Evolutionary conservation across 108 stramenopile genomes (phyloP), one percentile per base, ranked within the genome.

Genomic region (Seminavis robusta): DNA sequence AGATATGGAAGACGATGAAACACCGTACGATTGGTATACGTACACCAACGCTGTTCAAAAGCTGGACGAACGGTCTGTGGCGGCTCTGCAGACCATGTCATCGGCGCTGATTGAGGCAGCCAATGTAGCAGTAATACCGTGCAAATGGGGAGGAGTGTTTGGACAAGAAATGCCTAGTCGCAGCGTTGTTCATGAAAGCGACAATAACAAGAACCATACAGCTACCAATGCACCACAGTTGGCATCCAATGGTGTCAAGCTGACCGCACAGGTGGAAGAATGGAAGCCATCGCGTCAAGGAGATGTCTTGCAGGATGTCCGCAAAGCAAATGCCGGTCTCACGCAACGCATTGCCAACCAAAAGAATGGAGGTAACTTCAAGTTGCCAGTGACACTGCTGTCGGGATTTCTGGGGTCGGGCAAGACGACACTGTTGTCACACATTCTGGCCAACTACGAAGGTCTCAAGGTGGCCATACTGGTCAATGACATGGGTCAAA

Each of bases 341-440:
- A 11, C 20, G 15, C 40, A 38, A 27, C n/a, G 28, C 10, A 9
- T 28, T 27, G 13, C 55, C 17, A 45, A 23, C 30, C 30, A 43
- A 20, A 54, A 33, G 45, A 34, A 47, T n/a, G 45, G 46, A 15
- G n/a, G n/a, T n/a, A n/a, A n/a, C n/a, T n/a, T n/a, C n/a, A n/a
- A n/a, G n/a, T n/a, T n/a, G n/a, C 81, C 80, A 19, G 92, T 98
- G 4, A 98, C 95, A 10, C 59, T 98, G 8, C 63, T 98, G 41
- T 85, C 88, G 0, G 97, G 97, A 28, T 95, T 97, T 55, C 63
- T 98, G 19, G 97, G 97, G 9, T 79, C 85, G 0, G 97, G 97
- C 0, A 98, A 98, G 73, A 97, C 95, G 0, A 97, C 97, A 17
- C 74, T 98, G 26, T 59, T 98, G 32, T 86, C 94, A 57, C 84